Base-by-base conservation (phyloP, 2,329 filamentous ascomycete species). In the Arthrobotrys megalospora region DNA sequence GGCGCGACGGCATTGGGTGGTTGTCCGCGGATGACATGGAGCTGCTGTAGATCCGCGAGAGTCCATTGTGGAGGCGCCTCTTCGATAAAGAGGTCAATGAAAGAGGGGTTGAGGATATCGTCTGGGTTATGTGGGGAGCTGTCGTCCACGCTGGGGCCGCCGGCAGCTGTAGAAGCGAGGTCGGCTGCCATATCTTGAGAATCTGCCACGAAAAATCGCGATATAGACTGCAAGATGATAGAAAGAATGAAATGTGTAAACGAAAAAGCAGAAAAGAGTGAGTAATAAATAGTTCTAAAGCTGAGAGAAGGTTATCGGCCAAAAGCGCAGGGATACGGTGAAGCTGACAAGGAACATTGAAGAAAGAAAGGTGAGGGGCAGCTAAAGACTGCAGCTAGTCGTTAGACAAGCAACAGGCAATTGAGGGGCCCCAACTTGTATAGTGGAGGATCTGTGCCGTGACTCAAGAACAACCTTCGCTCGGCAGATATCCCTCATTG, bases 81-180 rank as follows among this genome's bases (percentile, higher is more conserved):
- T 50, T 78, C 75, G 45, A 34, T 32, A 24, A 78, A 78, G 52
- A 78, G 67, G 53, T 72, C 67, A 21, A 78, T 68, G 38, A 78
- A 78, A 45, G 32, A 55, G 0, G 75, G 67, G 53, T 78, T 70
- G 62, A 78, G 75, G 14, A 78, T 78, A 32, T 67, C 45, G 53
- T 72, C 14, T n/a, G 75, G 75, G 28, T 69, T 19, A 28, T 77
- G 66, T 21, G 32, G 47, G 43, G 36, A 21, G 36, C 21, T 55
- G 34, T 63, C 48, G 36, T 47, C 19, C 47, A 28, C 6, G 60
- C 14, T 38, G 34, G 32, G 19, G 64, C 60, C 58, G 64, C 60
- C 58, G 65, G 53, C 21, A 32, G 52, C 34, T 24, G 58, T n/a
- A 65, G 32, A 45, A 50, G 50, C 65, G 52, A 34, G 32, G 21